Conservation (phyloP, 805 yeast species). For the Pichia heedii region DNA sequence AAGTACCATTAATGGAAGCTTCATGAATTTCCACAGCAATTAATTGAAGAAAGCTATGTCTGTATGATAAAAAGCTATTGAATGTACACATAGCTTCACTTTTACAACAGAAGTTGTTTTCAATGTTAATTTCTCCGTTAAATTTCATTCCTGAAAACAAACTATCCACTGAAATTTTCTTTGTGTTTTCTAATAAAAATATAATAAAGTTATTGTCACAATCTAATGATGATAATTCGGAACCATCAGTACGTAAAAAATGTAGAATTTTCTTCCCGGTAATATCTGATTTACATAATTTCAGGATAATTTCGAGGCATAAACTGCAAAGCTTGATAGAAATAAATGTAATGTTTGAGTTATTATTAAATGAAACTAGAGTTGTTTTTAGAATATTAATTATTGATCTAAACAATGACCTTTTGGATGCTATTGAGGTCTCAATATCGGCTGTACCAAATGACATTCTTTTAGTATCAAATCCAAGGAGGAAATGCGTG, state of each 20-base stretch:
- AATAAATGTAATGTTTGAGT: slow-evolving; percentile 36
- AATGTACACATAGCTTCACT: slow-evolving; percentile 43
- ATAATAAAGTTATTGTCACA: slow-evolving; percentile 37
- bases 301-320: slow-evolving; percentile 52
- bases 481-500: slow-evolving; percentile 75
- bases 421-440: slow-evolving; percentile 45
- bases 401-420: slow-evolving; percentile 49
- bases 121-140: slow-evolving; percentile 29
- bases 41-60: slow-evolving; percentile 55
- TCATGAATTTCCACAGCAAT: slow-evolving; percentile 67
- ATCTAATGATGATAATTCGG: background rate
- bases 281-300: slow-evolving; percentile 47
- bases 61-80: slow-evolving; percentile 48
- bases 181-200: slow-evolving; percentile 41
- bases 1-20: slow-evolving; percentile 35
- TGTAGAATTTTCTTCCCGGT: slow-evolving; percentile 44
- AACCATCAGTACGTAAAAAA: slow-evolving; percentile 38
- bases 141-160: slow-evolving; percentile 47
- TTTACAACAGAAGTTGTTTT: slow-evolving; percentile 28
- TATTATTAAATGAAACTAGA: slow-evolving; percentile 32
- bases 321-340: slow-evolving; percentile 51
- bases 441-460: slow-evolving; percentile 31
- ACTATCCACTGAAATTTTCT: slow-evolving; percentile 45
- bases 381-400: slow-evolving; percentile 41
- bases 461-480: slow-evolving; percentile 40